Base-by-base conservation (phyloP, 169 alveolate genomes). In the Perkinsus chesapeaki region DNA sequence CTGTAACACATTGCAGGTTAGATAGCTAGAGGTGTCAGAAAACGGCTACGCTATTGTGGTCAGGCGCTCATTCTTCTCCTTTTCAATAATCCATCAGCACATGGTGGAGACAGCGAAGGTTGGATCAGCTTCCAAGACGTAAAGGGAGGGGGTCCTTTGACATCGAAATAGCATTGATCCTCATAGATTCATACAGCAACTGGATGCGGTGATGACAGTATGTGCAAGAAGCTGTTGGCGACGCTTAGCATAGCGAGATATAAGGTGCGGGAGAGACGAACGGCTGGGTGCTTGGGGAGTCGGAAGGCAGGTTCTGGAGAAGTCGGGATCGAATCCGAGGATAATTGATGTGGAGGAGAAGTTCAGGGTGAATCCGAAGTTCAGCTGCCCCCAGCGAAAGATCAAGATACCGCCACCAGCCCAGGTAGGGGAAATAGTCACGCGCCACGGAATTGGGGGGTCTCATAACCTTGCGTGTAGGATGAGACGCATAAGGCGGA, bases 31-130 rank as follows among this genome's bases (percentile, higher is more conserved):
- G 19, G 39, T 31, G 12, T 7, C 91, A 38, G 91, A 31, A 31
- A 34, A 31, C 39, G n/a, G 39, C 3, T 5, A 9, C 39, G 39
- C 20, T 19, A 12, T 16, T 16, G 36, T 27, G 94, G 93, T 94
- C 97, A 97, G 93, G 96, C 97, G 31, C 93, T 97, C 73, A 94
- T 97, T 37, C 93, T 97, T 34, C 95, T 96, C 91, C 95, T 95
- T 20, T 96, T 96, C 94, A 96, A 96, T 92, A 73, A 95, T 92
- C 72, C 93, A 27, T 19, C 93, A 0, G 91, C 92, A 5, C 39
- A 47, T 38, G 47, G 39, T 12, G 39, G 48, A 36, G 93, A 92
- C 27, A 60, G 31, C 31, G 82, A 60, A 16, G 82, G 82, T 20
- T 60, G 82, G 82, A 60, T 60, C 82, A 60, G 82, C 82, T 60